These are phyloP conservation scores for Pleurostoma richardsiae DNA, from an alignment of 2,329 filamentous ascomycete genomes.

Conservation along the genomic window DNA sequence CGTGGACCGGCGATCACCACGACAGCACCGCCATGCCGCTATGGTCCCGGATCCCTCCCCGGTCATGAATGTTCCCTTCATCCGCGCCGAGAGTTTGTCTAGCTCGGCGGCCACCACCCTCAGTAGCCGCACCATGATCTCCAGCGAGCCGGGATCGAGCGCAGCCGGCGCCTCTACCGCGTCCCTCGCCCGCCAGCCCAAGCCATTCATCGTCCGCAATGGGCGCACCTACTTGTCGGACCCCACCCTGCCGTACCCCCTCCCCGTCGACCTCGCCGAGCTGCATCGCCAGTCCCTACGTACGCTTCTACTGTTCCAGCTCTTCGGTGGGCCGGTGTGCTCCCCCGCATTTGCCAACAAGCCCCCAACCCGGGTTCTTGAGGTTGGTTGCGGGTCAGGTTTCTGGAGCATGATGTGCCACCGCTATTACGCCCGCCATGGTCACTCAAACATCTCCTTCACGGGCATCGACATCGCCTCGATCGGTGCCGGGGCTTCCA, in stretches of 20 bases:
- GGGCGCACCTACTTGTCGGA: conserved; percentile 82
- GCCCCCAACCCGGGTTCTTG: conserved; percentile 73
- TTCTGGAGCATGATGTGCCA: conserved; percentile 91
- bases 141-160: conserved; percentile 39
- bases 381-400: conserved; percentile 81
- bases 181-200: conserved; percentile 21
- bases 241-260: conserved; percentile 66
- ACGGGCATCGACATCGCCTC: conserved; percentile 79
- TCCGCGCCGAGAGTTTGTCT: conserved; percentile 40
- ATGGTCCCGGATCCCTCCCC: conserved; percentile 1
- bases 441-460: conserved; percentile 67
- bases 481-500: conserved; percentile 14
- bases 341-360: conserved; percentile 60
- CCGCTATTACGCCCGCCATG: conserved; percentile 66
- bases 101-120: conserved; percentile 38
- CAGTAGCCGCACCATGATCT: conserved; percentile 40
- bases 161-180: conserved; percentile 32
- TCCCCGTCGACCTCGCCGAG: conserved; percentile 83
- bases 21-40: conserved; percentile 5
- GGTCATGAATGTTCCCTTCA: conserved; percentile 24
- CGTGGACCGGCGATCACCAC: neutral
- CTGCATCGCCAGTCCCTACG: conserved; percentile 82
- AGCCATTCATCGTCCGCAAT: conserved; percentile 66
- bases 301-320: conserved; percentile 73
- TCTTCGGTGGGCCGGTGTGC: conserved; percentile 77